Evolutionary conservation across 2,329 filamentous ascomycete genomes (phyloP).

Genomic region (Fusarium miscanthi): DNA sequence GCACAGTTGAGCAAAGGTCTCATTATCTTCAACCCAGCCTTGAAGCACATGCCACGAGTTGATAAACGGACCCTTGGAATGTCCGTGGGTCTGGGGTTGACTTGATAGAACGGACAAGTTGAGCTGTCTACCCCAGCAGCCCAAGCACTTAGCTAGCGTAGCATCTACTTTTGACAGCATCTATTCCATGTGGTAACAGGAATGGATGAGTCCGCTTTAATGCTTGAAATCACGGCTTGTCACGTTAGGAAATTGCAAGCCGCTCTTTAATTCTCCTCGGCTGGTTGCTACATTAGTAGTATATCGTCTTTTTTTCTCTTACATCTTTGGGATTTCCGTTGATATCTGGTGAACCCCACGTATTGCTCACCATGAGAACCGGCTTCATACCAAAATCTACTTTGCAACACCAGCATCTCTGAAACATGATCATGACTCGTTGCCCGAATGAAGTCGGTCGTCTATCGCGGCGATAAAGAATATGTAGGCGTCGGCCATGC

Average conservation of each 20-base stretch:
- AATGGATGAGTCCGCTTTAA: neutral
- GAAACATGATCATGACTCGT: constrained; percentile 30
- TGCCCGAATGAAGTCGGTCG: neutral
- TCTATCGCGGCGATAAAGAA: constrained; percentile 13
- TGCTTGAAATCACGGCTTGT: neutral
- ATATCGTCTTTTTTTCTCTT: neutral
- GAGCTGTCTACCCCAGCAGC: neutral
- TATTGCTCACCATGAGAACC: constrained; percentile 9
- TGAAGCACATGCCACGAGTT: constrained; percentile 2
- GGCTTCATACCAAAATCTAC: constrained; percentile 20
- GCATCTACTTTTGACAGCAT: constrained; percentile 10
- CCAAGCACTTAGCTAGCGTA: constrained; percentile 1
- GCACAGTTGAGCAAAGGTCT: neutral
- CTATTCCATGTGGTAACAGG: neutral
- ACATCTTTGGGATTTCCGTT: neutral
- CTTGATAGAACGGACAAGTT: constrained; percentile 18
- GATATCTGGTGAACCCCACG: neutral
- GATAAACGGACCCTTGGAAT: constrained; percentile 5
- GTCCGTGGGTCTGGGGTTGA: constrained; percentile 26
- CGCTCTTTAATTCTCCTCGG: neutral
- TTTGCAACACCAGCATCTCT: constrained; percentile 32
- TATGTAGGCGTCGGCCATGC: neutral
- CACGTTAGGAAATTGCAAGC: neutral
- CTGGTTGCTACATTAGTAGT: neutral
- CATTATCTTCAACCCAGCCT: neutral